Evolutionary conservation across 768 basidiomycete species (phyloP).

Genomic region (Rhodocollybia butyracea): DNA sequence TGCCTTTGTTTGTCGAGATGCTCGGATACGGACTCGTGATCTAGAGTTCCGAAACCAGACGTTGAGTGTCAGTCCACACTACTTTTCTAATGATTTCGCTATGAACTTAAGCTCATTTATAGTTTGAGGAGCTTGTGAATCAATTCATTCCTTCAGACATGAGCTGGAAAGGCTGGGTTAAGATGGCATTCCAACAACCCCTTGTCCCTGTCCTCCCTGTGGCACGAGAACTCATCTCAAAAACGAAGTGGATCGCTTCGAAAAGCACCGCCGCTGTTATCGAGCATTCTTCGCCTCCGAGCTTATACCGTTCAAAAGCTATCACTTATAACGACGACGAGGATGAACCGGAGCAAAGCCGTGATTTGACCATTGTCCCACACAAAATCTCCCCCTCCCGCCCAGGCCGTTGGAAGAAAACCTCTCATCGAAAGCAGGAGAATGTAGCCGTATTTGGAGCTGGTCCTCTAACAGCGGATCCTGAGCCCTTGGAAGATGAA

Average conservation of each 20-base stretch:
- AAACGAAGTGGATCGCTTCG: constrained; percentile 66
- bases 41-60: constrained; percentile 82
- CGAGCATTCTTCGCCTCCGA: constrained; percentile 26
- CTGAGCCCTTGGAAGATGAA: constrained; percentile 29
- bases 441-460: constrained; percentile 23
- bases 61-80: constrained; percentile 58
- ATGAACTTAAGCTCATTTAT: neutral
- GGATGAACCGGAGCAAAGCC: neutral
- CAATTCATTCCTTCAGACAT: constrained; percentile 78
- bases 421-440: constrained; percentile 24
- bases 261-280: constrained; percentile 33
- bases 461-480: constrained; percentile 36
- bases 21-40: constrained; percentile 74
- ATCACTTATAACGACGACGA: neutral
- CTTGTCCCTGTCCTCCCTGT: constrained; percentile 76
- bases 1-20: constrained; percentile 81
- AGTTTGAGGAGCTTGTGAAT: constrained; percentile 80
- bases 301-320: constrained; percentile 2
- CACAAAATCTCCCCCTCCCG: constrained; percentile 13
- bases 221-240: constrained; percentile 72
- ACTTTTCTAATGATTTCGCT: neutral
- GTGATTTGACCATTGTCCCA: too few relatives aligned
- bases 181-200: constrained; percentile 80
- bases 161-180: constrained; percentile 80
- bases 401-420: constrained; percentile 25